Conservation (phyloP, 75 land plant species). For the Pinus taeda region DNA sequence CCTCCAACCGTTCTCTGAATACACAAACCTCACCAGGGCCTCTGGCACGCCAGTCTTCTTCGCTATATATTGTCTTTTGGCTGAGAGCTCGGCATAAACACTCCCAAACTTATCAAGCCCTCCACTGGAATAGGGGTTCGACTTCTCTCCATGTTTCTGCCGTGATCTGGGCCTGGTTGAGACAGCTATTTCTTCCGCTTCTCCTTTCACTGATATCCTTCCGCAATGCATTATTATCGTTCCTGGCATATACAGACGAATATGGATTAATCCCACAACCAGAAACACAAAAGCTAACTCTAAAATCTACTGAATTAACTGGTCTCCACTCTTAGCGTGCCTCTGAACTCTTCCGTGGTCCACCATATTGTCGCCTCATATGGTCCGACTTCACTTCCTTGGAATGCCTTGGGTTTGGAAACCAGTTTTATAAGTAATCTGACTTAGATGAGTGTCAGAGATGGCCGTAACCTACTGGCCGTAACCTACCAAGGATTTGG, state of each 20-base stretch:
- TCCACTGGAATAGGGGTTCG: slow-evolving; percentile 5
- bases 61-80: slow-evolving; percentile 9
- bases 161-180: neutral
- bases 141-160: neutral
- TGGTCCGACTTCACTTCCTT: no score
- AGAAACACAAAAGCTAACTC: no score
- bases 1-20: neutral
- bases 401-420: no score
- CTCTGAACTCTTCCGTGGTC: no score
- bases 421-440: no score
- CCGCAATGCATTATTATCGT: neutral
- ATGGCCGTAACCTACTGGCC: no score
- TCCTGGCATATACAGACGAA: neutral
- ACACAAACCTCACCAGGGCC: slow-evolving; percentile 3
- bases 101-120: slow-evolving; percentile 11
- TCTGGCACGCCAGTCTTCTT: slow-evolving; percentile 1
- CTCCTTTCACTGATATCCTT: neutral
- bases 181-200: neutral
- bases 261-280: no score
- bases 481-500: no score
- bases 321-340: no score
- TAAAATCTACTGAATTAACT: no score
- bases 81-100: slow-evolving; percentile 4
- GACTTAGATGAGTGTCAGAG: no score
- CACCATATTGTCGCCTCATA: no score